Evolutionary conservation across 2,329 filamentous ascomycete species (phyloP).

Genomic region (Fusarium coffeatum): DNA sequence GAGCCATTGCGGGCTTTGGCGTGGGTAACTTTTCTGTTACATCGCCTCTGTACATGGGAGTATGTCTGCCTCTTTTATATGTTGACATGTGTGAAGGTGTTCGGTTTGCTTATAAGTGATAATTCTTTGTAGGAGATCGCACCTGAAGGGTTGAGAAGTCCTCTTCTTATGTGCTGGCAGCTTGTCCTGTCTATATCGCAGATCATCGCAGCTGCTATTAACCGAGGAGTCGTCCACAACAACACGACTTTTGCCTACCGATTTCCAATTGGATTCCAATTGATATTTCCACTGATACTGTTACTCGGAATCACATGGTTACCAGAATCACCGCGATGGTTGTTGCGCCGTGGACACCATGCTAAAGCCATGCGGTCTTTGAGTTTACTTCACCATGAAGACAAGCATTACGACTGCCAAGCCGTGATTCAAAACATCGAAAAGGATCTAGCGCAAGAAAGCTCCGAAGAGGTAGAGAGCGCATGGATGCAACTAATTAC

Average conservation of each 20-base stretch:
- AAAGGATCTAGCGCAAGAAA: conserved; percentile 54
- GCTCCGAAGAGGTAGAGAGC: conserved; percentile 46
- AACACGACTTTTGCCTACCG: conserved; percentile 49
- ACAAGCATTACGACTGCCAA: conserved; percentile 53
- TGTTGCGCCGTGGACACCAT: conserved; percentile 53
- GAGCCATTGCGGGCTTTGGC: conserved; percentile 39
- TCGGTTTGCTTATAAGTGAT: neutral
- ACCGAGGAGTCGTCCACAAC: conserved; percentile 45
- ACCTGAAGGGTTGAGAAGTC: conserved; percentile 49
- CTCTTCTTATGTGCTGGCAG: conserved; percentile 55
- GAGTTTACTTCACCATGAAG: conserved; percentile 56
- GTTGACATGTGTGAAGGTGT: neutral
- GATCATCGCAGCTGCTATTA: conserved; percentile 52
- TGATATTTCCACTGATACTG: conserved; percentile 44
- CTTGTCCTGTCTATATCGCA: conserved; percentile 53
- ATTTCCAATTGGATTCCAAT: conserved; percentile 50
- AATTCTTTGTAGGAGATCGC: conserved; percentile 44
- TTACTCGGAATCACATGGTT: conserved; percentile 41
- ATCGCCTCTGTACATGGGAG: conserved; percentile 53
- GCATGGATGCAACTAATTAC: conserved; percentile 55
- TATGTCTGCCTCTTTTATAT: conserved; percentile 27
- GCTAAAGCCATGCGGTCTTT: conserved; percentile 56
- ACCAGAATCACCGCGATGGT: conserved; percentile 48
- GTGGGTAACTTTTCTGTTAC: conserved; percentile 55
- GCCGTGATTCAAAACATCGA: conserved; percentile 57